Conservation (phyloP, 495 filamentous ascomycete species). For the Penicillium canescens region DNA sequence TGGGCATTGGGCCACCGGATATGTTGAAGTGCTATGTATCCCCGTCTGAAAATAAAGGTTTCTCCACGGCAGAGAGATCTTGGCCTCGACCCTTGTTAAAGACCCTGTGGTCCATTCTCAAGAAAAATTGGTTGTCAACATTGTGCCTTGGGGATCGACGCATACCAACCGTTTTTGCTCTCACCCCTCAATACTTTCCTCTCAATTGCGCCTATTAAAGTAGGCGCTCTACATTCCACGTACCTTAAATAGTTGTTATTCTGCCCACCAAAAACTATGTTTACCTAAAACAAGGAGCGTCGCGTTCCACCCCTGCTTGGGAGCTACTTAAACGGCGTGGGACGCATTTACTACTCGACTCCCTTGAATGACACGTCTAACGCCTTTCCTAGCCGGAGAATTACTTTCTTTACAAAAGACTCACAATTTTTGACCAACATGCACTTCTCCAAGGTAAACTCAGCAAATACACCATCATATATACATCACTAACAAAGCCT, state of each 20-base stretch:
- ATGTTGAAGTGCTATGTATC: too few relatives aligned
- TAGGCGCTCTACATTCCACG: constrained; percentile 12
- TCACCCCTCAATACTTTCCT: neutral
- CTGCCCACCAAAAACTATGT: constrained; percentile 1
- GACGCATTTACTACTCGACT: neutral
- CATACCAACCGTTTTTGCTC: constrained; percentile 17
- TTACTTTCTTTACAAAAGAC: neutral
- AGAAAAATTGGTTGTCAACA: neutral
- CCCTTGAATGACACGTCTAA: neutral
- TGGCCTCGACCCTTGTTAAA: constrained; percentile 1
- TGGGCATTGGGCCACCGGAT: too few relatives aligned
- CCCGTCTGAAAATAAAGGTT: too few relatives aligned
- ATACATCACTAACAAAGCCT: neutral
- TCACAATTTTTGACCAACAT: constrained; percentile 8
- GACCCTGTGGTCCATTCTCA: constrained; percentile 1
- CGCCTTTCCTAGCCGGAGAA: constrained; percentile 6
- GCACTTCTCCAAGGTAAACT: constrained; percentile 17
- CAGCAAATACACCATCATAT: neutral
- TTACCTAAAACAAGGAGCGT: constrained; percentile 8
- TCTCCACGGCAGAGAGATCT: too few relatives aligned
- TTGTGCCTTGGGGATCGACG: neutral
- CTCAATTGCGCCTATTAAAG: neutral
- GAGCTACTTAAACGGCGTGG: constrained; percentile 17
- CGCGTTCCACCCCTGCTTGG: constrained; percentile 4
- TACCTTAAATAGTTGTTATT: neutral